Conservation (phyloP, 2,329 filamentous ascomycete species). For the Colletotrichum lindemuthianum region DNA sequence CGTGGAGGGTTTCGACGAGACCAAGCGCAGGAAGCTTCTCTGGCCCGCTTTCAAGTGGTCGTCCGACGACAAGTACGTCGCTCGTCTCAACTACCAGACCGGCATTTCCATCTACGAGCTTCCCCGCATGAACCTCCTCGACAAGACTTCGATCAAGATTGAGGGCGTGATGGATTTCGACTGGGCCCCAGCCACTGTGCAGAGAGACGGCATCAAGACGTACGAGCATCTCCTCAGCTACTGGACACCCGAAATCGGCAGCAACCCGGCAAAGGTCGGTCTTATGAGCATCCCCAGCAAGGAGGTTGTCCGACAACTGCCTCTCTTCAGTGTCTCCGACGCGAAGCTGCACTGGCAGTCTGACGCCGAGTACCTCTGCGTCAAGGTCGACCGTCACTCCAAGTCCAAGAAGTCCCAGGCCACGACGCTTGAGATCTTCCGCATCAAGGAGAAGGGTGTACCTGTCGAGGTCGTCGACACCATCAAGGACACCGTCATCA, state of each 20-base stretch:
- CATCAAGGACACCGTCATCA: constrained; percentile 98
- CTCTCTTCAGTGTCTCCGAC: constrained; percentile 97
- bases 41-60: constrained; percentile 99
- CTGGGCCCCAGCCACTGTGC: constrained; percentile 87
- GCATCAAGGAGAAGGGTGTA: constrained; percentile 95
- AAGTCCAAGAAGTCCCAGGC: constrained; percentile 99
- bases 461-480: constrained; percentile 97
- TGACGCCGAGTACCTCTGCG: constrained; percentile 90
- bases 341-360: constrained; percentile 99
- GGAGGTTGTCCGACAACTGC: constrained; percentile 91
- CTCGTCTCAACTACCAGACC: constrained; percentile 85
- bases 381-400: constrained; percentile 98
- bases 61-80: constrained; percentile 95
- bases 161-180: constrained; percentile 98
- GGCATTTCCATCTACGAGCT: constrained; percentile 93
- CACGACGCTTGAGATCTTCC: constrained; percentile 98
- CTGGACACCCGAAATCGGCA: constrained; percentile 98
- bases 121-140: constrained; percentile 87
- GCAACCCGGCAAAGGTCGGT: constrained; percentile 96
- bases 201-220: constrained; percentile 84
- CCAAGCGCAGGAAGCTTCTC: constrained; percentile 83
- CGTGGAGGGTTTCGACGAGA: constrained; percentile 69
- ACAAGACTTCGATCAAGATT: constrained; percentile 94
- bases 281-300: constrained; percentile 97
- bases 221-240: constrained; percentile 98